Percentiles rank a stretch among this genome's conserved stretches.
Evolutionary conservation across 805 yeast genomes (phyloP).

Genomic region (Tetrapisispora nanseiensis): DNA sequence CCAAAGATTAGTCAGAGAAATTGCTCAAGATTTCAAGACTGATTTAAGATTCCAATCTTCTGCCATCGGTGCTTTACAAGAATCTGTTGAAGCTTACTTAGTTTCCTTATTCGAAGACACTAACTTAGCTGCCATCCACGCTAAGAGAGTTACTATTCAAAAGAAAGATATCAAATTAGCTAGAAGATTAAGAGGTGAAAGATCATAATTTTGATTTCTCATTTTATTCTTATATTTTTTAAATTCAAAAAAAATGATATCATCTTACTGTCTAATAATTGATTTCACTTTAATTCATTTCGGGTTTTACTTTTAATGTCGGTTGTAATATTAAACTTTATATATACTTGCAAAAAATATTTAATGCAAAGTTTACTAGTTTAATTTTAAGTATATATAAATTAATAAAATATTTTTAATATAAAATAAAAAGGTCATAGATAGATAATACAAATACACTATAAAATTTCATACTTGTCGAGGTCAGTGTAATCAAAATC

Average conservation of each 20-base stretch:
- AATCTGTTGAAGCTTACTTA: slow-evolving; percentile 95
- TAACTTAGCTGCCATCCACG: slow-evolving; percentile 96
- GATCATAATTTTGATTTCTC: slow-evolving; percentile 44
- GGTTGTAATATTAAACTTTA: slow-evolving; percentile 3
- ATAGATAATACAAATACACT: no score
- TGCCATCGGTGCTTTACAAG: slow-evolving; percentile 95
- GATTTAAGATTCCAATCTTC: slow-evolving; percentile 94
- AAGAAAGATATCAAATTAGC: slow-evolving; percentile 97
- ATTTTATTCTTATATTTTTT: neutral
- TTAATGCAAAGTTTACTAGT: no score
- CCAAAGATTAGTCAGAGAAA: slow-evolving; percentile 93
- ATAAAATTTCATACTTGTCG: no score
- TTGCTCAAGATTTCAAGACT: slow-evolving; percentile 87
- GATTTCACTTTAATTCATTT: slow-evolving; percentile 1
- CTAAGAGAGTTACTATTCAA: slow-evolving; percentile 97
- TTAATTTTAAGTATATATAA: neutral
- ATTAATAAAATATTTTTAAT: neutral
- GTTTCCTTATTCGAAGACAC: slow-evolving; percentile 96
- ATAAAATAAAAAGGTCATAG: no score
- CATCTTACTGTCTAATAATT: neutral
- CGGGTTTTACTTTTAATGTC: slow-evolving; percentile 4
- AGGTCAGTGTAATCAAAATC: neutral
- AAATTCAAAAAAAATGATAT: neutral
- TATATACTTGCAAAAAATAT: no score
- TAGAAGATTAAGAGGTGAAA: slow-evolving; percentile 95